Conservation (phyloP, 495 filamentous ascomycete species). For the Umbilicaria muhlenbergii region DNA sequence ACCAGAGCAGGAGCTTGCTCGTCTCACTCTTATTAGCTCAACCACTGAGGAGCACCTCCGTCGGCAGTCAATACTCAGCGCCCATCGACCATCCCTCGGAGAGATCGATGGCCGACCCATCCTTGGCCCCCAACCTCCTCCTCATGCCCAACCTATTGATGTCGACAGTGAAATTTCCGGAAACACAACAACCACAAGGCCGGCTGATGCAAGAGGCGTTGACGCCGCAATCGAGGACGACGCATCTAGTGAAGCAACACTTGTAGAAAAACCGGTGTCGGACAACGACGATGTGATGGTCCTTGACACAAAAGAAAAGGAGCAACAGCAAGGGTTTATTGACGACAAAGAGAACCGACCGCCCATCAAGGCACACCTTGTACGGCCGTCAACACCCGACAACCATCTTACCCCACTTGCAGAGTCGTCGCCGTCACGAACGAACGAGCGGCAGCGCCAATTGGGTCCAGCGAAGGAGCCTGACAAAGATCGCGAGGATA, state of each 20-base stretch:
- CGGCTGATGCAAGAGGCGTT: constrained; percentile 14
- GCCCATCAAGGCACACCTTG: constrained; percentile 8
- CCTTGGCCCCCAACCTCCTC: constrained; percentile 33
- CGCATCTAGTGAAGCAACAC: constrained; percentile 32
- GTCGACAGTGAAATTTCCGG: constrained; percentile 14
- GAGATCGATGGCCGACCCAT: constrained; percentile 36
- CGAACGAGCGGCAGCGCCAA: constrained; percentile 6
- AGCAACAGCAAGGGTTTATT: constrained; percentile 3
- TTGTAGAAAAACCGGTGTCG: constrained; percentile 26
- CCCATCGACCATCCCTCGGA: constrained; percentile 27
- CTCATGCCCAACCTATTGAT: constrained; percentile 8
- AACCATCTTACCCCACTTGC: constrained; percentile 1
- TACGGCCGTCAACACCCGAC: constrained; percentile 3
- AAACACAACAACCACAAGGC: constrained; percentile 9
- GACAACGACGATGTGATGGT: constrained; percentile 28
- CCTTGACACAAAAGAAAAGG: constrained; percentile 11
- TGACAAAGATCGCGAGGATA: constrained; percentile 1
- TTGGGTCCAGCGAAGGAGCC: constrained; percentile 5
- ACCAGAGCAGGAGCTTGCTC: constrained; percentile 67
- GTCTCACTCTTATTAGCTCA: constrained; percentile 56
- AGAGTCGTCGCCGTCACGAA: constrained; percentile 9
- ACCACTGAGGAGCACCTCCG: constrained; percentile 41
- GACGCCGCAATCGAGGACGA: constrained; percentile 18
- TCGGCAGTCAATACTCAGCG: constrained; percentile 35
- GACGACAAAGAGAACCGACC: constrained; percentile 31